Evolutionary conservation across 2,329 filamentous ascomycete genomes (phyloP).

Genomic region (Aotearoamyces nothofagi): DNA sequence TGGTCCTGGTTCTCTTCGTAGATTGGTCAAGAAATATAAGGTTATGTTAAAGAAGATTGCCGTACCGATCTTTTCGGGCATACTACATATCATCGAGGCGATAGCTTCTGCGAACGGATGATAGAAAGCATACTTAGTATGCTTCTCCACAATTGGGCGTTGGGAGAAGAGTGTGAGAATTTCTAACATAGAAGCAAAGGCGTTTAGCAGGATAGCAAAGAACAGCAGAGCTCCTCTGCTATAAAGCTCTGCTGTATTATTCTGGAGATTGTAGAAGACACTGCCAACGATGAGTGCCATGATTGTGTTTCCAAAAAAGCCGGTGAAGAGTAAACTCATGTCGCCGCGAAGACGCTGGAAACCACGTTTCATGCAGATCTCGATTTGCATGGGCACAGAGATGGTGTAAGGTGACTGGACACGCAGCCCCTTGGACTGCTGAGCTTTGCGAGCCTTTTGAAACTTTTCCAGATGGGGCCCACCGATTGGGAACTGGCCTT

Average conservation of each 20-base stretch:
- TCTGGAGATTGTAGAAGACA: constrained; percentile 46
- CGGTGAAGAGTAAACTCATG: constrained; percentile 37
- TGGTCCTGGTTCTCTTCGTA: constrained; percentile 45
- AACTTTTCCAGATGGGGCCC: constrained; percentile 20
- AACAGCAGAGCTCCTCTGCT: constrained; percentile 48
- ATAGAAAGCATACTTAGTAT: constrained; percentile 74
- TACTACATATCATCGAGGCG: constrained; percentile 70
- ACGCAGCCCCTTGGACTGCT: constrained; percentile 23
- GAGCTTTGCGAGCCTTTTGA: constrained; percentile 15
- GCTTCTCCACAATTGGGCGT: constrained; percentile 84
- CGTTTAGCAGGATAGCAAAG: constrained; percentile 52
- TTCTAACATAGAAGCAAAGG: constrained; percentile 44
- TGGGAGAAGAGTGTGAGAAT: constrained; percentile 70
- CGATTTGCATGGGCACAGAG: constrained; percentile 47
- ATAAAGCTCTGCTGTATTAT: constrained; percentile 42
- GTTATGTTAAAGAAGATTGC: constrained; percentile 63
- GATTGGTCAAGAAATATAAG: constrained; percentile 76
- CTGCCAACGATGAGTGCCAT: constrained; percentile 48
- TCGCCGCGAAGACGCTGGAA: constrained; percentile 63
- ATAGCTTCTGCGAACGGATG: constrained; percentile 85
- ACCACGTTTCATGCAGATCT: constrained; percentile 69
- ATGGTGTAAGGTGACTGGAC: constrained; percentile 59
- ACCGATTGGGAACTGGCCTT: constrained; percentile 20
- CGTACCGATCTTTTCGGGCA: constrained; percentile 70
- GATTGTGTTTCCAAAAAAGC: constrained; percentile 15